These are phyloP conservation scores for Xylaria sp. DNA, from an alignment of 2,329 filamentous ascomycete genomes.

Conservation along the genomic window DNA sequence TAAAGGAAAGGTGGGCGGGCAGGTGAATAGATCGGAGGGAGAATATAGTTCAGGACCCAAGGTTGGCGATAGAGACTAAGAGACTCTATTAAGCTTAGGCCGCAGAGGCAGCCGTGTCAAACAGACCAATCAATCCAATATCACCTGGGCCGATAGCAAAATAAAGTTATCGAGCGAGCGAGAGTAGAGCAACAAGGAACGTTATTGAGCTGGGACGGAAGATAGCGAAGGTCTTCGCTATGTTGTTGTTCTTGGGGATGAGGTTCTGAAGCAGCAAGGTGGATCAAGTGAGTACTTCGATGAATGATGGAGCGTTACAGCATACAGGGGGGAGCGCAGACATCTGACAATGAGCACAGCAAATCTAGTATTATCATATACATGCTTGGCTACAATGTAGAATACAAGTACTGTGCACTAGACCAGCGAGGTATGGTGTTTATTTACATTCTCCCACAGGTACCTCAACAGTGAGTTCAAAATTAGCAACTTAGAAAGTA, in stretches of 20 bases:
- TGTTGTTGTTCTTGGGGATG: constrained; percentile 3
- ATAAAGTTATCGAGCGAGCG: not conserved
- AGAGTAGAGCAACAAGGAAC: not conserved
- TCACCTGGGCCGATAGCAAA: not conserved
- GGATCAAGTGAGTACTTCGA: constrained; percentile 11
- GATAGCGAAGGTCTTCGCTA: not conserved
- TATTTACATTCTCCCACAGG: not conserved
- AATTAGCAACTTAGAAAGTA: not conserved
- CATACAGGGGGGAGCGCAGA: constrained; percentile 6
- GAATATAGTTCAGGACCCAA: not conserved
- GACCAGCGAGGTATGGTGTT: not conserved
- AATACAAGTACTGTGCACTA: not conserved
- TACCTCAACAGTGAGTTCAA: not conserved
- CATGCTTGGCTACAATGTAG: not conserved
- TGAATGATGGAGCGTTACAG: constrained; percentile 20
- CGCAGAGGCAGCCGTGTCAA: constrained; percentile 2
- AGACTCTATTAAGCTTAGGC: not conserved
- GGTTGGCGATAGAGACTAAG: too few species aligned
- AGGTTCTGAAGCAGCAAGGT: constrained; percentile 16
- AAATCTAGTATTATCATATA: constrained; percentile 3
- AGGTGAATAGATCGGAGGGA: not conserved
- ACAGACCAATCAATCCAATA: not conserved
- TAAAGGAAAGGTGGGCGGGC: not conserved
- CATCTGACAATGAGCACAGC: constrained; percentile 22
- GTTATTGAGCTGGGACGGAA: not conserved